Evolutionary conservation across 2,329 filamentous ascomycete species (phyloP), one percentile per base, ranked within the genome.

Genomic region (Diaporthe velutina): DNA sequence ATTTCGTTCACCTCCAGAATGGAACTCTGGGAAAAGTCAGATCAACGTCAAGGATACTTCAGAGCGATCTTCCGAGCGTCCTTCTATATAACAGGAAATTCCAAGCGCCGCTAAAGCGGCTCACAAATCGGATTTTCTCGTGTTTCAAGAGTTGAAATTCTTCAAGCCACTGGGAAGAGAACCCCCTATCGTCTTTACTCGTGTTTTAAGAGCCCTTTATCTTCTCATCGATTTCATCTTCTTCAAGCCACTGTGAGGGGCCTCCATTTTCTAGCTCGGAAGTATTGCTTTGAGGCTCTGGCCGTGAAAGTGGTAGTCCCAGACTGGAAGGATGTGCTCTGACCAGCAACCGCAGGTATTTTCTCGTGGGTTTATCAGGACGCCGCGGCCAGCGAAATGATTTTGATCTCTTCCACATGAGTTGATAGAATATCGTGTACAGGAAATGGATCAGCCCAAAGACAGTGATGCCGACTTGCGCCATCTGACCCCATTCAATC

Each of bases 21-120:
- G 9, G 13, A 19, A 28, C 9, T n/a, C 4, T 7, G 4, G 2
- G 4, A 22, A 6, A 1, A 15, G 2, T 4, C 28, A 4, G 4
- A 58, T 38, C 4, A 35, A 13, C 42, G 6, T 13, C 48, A 28
- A 15, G 8, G 19, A 19, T 4, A 12, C 35, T 35, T n/a, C 30
- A 35, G 4, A 22, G 5, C 3, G 19, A 13, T n/a, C n/a, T n/a
- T n/a, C 4, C 33, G 0, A n/a, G 28, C 5, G 4, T 57, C 0
- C 6, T 13, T n/a, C 4, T 6, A 12, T 4, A 4, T 22, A 12
- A 12, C 17, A 12, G 33, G n/a, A n/a, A n/a, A n/a, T n/a, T n/a
- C n/a, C n/a, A n/a, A n/a, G n/a, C n/a, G n/a, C n/a, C n/a, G n/a
- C n/a, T n/a, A n/a, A n/a, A n/a, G n/a, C n/a, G n/a, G n/a, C n/a